phyloP scores from a whole-genome alignment of 1,284 basidiomycete genomes.

The Austroboletus novae-zelandiae region DNA sequence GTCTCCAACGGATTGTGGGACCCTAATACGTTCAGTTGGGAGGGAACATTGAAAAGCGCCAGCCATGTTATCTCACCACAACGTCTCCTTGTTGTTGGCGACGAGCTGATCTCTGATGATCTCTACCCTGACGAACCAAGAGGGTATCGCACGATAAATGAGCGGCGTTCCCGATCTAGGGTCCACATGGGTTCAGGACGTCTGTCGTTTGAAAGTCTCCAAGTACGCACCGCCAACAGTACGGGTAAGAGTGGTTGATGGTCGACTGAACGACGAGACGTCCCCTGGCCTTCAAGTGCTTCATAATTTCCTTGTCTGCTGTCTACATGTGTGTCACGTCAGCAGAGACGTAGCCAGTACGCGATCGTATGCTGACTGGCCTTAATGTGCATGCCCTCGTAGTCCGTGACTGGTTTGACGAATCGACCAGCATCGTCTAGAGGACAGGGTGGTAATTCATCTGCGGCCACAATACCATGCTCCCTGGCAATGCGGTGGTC shows the following conservation, averaged over 20 bases:
- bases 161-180: slow-evolving; percentile 86
- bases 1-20: slow-evolving; percentile 88
- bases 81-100: slow-evolving; percentile 86
- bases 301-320: slow-evolving; percentile 94
- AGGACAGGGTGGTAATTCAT: slow-evolving; percentile 96
- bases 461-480: slow-evolving; percentile 77
- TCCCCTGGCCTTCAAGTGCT: slow-evolving; percentile 85
- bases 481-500: slow-evolving; percentile 93
- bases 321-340: slow-evolving; percentile 44
- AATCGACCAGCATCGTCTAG: slow-evolving; percentile 90
- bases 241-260: slow-evolving; percentile 91
- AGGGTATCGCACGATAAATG: slow-evolving; percentile 94
- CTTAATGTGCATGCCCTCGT: slow-evolving; percentile 91
- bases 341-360: background rate
- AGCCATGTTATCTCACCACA: slow-evolving; percentile 60
- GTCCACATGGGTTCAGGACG: slow-evolving; percentile 1
- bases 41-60: background rate
- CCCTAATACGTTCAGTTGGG: slow-evolving; percentile 49
- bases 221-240: slow-evolving; percentile 84
- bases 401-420: slow-evolving; percentile 89
- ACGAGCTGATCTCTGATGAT: slow-evolving; percentile 85
- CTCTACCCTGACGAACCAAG: slow-evolving; percentile 94
- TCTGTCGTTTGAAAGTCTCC: background rate
- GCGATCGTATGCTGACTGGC: slow-evolving; percentile 36
- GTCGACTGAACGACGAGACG: slow-evolving; percentile 88